phyloP scores from a whole-genome alignment of 495 filamentous ascomycete species.

The Hapsidospora chrysogenum region DNA sequence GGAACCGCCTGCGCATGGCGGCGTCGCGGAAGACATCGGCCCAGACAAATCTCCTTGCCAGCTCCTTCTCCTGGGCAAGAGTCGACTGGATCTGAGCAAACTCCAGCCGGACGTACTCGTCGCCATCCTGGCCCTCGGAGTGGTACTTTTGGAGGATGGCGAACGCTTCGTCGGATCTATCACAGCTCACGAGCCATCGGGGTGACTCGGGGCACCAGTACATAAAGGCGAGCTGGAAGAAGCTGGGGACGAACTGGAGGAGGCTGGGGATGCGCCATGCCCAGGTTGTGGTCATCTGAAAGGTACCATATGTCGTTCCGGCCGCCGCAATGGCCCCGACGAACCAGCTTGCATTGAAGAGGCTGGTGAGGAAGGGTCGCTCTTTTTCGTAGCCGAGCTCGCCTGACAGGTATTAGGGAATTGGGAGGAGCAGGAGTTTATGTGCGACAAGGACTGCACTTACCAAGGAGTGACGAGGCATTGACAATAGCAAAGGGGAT shows the following conservation, averaged over 20 bases:
- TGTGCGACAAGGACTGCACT: no score
- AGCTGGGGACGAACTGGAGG: constrained; percentile 28
- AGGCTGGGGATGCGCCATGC: constrained; percentile 43
- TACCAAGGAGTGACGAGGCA: no score
- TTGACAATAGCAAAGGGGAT: constrained; percentile 44
- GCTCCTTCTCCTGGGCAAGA: constrained; percentile 30
- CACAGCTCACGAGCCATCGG: constrained; percentile 28
- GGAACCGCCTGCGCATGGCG: constrained; percentile 31
- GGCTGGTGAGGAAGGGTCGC: constrained; percentile 37
- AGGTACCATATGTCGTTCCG: constrained; percentile 36
- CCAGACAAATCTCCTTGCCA: constrained; percentile 29
- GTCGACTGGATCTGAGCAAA: constrained; percentile 37
- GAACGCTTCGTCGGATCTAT: constrained; percentile 32
- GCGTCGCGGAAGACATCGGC: constrained; percentile 31
- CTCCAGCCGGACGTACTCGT: constrained; percentile 34
- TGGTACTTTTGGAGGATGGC: constrained; percentile 40
- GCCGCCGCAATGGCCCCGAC: constrained; percentile 40
- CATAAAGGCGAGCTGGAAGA: constrained; percentile 34
- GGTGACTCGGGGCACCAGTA: constrained; percentile 33
- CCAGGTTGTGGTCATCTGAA: constrained; percentile 37
- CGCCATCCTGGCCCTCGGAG: constrained; percentile 31
- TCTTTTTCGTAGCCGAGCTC: constrained; percentile 45
- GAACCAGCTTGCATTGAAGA: constrained; percentile 44
- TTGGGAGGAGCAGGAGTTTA: no score
- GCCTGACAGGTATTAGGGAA: constrained; percentile 36